These are phyloP conservation scores for Coffea canephora DNA, from an alignment of 257 asterid genomes.

Conservation along the genomic window DNA sequence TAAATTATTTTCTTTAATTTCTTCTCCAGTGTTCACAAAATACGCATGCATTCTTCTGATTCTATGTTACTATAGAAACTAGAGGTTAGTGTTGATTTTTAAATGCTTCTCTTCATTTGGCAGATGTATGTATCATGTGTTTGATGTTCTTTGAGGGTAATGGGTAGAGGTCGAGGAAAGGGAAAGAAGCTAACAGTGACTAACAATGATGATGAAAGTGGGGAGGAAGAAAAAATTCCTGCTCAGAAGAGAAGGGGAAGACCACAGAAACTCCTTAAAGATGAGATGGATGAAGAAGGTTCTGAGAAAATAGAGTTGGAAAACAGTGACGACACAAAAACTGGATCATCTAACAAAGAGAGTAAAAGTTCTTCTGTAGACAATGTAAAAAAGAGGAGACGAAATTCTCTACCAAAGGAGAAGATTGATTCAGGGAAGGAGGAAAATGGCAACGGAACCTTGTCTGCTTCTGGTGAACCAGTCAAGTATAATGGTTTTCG, in stretches of 20 bases:
- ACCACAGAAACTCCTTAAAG: slow-evolving; percentile 46
- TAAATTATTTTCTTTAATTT: not conserved
- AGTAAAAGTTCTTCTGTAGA: slow-evolving; percentile 22
- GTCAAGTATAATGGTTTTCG: slow-evolving; percentile 36
- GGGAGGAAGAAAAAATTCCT: slow-evolving; percentile 49
- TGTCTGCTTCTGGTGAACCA: slow-evolving; percentile 36
- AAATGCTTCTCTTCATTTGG: not conserved
- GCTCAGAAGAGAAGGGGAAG: slow-evolving; percentile 55
- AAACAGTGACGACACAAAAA: slow-evolving; percentile 32
- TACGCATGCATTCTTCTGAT: not conserved
- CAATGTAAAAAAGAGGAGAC: slow-evolving; percentile 36
- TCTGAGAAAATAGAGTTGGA: slow-evolving; percentile 36
- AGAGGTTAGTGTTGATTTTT: not conserved
- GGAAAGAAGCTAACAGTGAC: slow-evolving; percentile 34
- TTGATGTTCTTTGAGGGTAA: slow-evolving; percentile 13
- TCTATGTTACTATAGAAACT: not conserved
- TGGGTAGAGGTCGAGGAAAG: slow-evolving; percentile 51
- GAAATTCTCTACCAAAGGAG: slow-evolving; percentile 28
- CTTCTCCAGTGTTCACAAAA: not conserved
- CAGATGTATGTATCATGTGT: not conserved
- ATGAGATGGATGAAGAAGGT: slow-evolving; percentile 37
- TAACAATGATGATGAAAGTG: slow-evolving; percentile 43
- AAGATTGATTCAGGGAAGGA: slow-evolving; percentile 31
- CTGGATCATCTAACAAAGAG: slow-evolving; percentile 28
- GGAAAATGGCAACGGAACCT: slow-evolving; percentile 34